These are phyloP conservation scores for Gardenia jasminoides DNA, from an alignment of 257 asterid genomes.

Conservation along the genomic window DNA sequence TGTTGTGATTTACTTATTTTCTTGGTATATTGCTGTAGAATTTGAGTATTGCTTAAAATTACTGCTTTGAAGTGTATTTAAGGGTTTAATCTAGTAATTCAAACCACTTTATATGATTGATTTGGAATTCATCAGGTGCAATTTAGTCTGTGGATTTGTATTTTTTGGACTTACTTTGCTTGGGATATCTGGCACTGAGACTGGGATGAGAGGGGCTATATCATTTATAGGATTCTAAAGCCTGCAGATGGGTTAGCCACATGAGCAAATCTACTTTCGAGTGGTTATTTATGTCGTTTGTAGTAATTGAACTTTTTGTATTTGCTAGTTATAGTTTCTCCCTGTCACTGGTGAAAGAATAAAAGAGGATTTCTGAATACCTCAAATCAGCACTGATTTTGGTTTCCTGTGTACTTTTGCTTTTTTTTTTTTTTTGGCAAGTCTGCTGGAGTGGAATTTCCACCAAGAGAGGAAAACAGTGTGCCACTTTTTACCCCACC, in stretches of 20 bases:
- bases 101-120: too few species aligned
- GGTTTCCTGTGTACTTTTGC: background rate
- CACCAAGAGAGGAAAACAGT: slow-evolving; percentile 82
- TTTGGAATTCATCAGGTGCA: too few species aligned
- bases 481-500: slow-evolving; percentile 94
- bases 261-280: too few species aligned
- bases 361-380: background rate
- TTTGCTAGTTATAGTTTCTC: background rate
- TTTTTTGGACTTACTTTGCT: too few species aligned
- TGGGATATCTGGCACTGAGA: too few species aligned
- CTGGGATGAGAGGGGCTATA: too few species aligned
- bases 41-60: background rate
- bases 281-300: background rate
- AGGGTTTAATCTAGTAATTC: background rate
- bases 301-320: background rate
- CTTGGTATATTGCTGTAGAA: background rate
- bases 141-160: too few species aligned
- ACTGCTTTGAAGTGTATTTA: background rate
- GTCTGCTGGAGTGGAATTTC: slow-evolving; percentile 91
- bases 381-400: background rate
- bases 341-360: background rate
- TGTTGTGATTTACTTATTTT: background rate
- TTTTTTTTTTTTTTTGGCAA: slow-evolving; percentile 27
- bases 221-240: too few species aligned
- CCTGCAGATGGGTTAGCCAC: too few species aligned